These are phyloP conservation scores for Pseudogymnoascus sp. DNA, from an alignment of 2,329 filamentous ascomycete species.

Conservation along the genomic window DNA sequence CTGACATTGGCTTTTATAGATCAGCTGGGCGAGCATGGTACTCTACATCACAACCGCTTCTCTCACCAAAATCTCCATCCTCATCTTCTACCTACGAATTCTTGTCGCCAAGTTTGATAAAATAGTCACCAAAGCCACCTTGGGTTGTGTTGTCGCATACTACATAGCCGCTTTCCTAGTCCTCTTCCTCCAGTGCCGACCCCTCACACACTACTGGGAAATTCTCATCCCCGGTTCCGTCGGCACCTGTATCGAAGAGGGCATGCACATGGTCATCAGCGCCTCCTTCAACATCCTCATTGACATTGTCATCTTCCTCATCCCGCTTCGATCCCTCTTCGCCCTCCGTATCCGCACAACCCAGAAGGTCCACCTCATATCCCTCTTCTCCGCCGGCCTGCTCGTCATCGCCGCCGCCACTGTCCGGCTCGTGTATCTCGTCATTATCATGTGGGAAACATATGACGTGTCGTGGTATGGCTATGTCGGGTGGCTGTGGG, in stretches of 20 bases:
- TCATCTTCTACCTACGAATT: conserved; percentile 11
- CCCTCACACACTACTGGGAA: conserved; percentile 1
- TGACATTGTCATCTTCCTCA: conserved; percentile 2
- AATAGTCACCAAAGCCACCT: background rate
- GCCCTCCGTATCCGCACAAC: conserved; percentile 1
- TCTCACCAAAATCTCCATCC: conserved; percentile 10
- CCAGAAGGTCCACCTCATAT: background rate
- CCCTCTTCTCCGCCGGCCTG: background rate
- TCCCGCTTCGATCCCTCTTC: conserved; percentile 5
- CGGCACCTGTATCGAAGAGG: background rate
- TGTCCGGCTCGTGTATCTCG: background rate
- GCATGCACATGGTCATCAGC: background rate
- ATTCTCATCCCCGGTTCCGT: background rate
- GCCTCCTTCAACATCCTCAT: background rate
- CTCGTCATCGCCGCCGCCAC: background rate
- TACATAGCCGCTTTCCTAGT: background rate
- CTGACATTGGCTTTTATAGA: background rate
- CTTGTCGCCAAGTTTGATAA: background rate
- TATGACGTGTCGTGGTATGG: conserved; percentile 6
- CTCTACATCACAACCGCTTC: conserved; percentile 8
- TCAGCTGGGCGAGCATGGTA: conserved; percentile 4
- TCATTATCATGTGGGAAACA: background rate
- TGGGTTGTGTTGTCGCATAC: background rate
- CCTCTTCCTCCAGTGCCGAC: conserved; percentile 9
- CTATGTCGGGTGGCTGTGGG: background rate